Conservation (phyloP, 108 stramenopile species). For the Cyclotella baltica region DNA sequence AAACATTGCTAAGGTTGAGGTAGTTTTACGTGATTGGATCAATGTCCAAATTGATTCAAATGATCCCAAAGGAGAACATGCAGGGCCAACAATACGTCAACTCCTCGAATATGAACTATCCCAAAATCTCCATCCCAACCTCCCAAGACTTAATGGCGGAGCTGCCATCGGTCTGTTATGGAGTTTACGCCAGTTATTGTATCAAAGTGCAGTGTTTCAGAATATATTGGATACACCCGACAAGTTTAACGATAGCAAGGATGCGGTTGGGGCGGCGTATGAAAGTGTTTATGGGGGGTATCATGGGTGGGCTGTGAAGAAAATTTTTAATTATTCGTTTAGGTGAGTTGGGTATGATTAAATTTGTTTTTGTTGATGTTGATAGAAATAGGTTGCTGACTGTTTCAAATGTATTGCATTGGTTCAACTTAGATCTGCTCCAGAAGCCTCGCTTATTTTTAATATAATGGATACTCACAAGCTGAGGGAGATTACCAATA, state of each 20-base stretch:
- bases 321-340: slow-evolving; percentile 73
- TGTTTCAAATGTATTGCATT: too few species aligned
- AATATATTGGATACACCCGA: slow-evolving; percentile 59
- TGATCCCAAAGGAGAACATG: neutral
- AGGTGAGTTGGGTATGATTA: too few species aligned
- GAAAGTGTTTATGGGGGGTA: slow-evolving; percentile 66
- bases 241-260: slow-evolving; percentile 39
- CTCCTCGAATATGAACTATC: slow-evolving; percentile 63
- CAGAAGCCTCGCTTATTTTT: slow-evolving; percentile 58
- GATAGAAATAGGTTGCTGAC: too few species aligned
- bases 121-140: slow-evolving; percentile 51
- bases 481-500: slow-evolving; percentile 51
- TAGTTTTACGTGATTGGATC: slow-evolving; percentile 63
- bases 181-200: slow-evolving; percentile 69
- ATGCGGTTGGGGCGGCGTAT: slow-evolving; percentile 71
- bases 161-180: slow-evolving; percentile 77
- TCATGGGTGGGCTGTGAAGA: slow-evolving; percentile 79
- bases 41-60: slow-evolving; percentile 9
- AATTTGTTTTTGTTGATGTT: too few species aligned
- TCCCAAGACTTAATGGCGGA: slow-evolving; percentile 68
- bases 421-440: too few species aligned
- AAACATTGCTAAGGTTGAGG: slow-evolving; percentile 78
- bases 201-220: slow-evolving; percentile 67
- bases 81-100: slow-evolving; percentile 65
- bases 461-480: slow-evolving; percentile 64